Evolutionary conservation across 345 rosid genomes (phyloP).

Genomic region (Anastatica hierochuntica): DNA sequence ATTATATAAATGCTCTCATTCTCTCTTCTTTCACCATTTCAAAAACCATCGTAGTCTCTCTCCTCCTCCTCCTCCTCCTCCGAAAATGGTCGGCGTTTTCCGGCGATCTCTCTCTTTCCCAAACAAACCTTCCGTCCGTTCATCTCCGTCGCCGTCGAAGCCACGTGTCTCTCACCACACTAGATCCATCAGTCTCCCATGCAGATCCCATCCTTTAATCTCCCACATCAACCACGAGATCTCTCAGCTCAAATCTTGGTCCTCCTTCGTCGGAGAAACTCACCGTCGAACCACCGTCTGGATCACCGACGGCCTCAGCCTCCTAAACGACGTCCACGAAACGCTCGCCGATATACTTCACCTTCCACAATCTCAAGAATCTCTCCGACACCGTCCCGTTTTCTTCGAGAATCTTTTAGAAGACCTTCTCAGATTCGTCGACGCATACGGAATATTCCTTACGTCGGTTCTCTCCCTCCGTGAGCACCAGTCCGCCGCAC

Average conservation of each 20-base stretch:
- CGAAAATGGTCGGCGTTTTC: constrained; percentile 29
- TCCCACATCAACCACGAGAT: constrained; percentile 30
- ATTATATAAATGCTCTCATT: too few relatives aligned
- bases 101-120: constrained; percentile 34
- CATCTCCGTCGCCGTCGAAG: constrained; percentile 11
- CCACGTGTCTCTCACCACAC: constrained; percentile 33
- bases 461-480: constrained; percentile 21
- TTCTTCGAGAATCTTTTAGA: constrained; percentile 31
- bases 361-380: constrained; percentile 28
- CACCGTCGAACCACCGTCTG: constrained; percentile 20
- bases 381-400: constrained; percentile 20
- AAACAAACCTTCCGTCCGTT: constrained; percentile 16
- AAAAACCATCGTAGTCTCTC: background rate
- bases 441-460: constrained; percentile 33
- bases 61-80: background rate
- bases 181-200: constrained; percentile 28
- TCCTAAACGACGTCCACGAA: constrained; percentile 28
- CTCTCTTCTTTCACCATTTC: too few relatives aligned
- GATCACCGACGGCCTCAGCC: constrained; percentile 25
- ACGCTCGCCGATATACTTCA: constrained; percentile 24
- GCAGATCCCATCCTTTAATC: constrained; percentile 25
- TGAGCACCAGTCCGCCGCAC: constrained; percentile 28
- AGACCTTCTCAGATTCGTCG: constrained; percentile 27
- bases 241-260: constrained; percentile 33
- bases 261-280: constrained; percentile 9